Base-by-base conservation (phyloP, 352 stramenopile genomes). In the Phytophthora megakarya region DNA sequence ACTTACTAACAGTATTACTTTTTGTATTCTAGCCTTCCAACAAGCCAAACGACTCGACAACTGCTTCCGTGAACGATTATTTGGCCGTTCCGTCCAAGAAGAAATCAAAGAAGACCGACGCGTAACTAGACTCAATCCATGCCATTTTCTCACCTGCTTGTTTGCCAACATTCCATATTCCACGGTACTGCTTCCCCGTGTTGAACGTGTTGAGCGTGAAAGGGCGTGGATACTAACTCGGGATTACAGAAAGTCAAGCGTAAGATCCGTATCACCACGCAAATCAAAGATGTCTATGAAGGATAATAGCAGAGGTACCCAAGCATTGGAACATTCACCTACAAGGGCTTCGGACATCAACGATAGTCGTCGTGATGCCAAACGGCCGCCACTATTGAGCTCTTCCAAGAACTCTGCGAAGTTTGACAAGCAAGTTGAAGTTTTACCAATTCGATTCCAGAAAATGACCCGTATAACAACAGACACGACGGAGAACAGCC, bases 11-110 rank as follows among this genome's bases (percentile, higher is more conserved):
- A 23, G 22, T 45, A 5, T 49, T 61, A 15, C 65, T 32, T 56
- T 5, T 26, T 63, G 19, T 38, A 45, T 40, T 35, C 39, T 33
- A 90, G 78, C 74, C 38, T 16, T 47, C 70, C 13, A 84, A 80
- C 51, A 78, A 73, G 46, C 55, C 72, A 44, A 71, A 23, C 52
- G 66, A 73, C 13, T 51, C 60, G 33, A 70, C 55, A 16, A 40
- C 65, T 22, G 58, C 66, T 43, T 83, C 78, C 2, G 72, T 92
- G 42, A 72, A 82, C 64, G 83, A 92, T 60, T 92, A 89, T 50
- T 53, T 92, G 49, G 71, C 79, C 5, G 61, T 90, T n/a, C 83
- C 83, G 3, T 61, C 71, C 49, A 70, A 75, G 30, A 90, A 88
- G 67, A 86, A 88, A 69, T 30, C 30, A 58, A 83, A 77, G 65